Base-by-base conservation (phyloP, 2,329 filamentous ascomycete species). In the Sclerotinia sclerotiorum region DNA sequence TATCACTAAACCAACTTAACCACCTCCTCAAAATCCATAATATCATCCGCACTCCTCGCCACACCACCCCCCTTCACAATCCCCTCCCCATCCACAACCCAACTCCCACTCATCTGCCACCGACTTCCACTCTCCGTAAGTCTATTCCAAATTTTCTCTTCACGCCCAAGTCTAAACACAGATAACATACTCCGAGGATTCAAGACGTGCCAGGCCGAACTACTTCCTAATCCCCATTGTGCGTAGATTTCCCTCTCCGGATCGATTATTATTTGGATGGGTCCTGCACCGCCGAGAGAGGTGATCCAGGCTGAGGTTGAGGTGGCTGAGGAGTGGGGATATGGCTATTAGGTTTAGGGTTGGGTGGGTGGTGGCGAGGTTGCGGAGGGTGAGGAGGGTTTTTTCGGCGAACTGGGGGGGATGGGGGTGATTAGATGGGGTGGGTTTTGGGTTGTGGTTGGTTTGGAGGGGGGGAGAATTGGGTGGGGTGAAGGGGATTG, bases 61-160 rank as follows among this genome's bases (percentile, higher is more conserved):
- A 13, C 39, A 39, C 39, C 39, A 39, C 39, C 39, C 39, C 39
- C 39, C 39, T 39, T 39, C 39, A 39, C 39, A 39, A 39, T 39
- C 39, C 39, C 39, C 39, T 39, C 39, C 39, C 39, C 11, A 39
- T 39, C 39, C 39, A 39, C 39, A 39, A 39, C 3, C 39, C 39
- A 39, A 13, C 39, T 39, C 39, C 39, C 39, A 39, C 39, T 39
- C 39, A 29, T 29, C 29, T 29, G 29, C 29, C 90, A 92, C 65
- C 88, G 79, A 71, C 80, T 87, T 51, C 89, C 89, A 75, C 85
- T 90, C 78, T 89, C 86, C 2, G 87, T 88, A 3, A 86, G 82
- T 32, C 85, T 79, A 75, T 89, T 89, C 84, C 85, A 89, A 71
- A 92, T 90, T 19, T 86, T 84, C 75, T 92, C 88, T 61, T 84